phyloP scores from a whole-genome alignment of 1,139 yeast genomes.

The Yamadazyma jaroonii region DNA sequence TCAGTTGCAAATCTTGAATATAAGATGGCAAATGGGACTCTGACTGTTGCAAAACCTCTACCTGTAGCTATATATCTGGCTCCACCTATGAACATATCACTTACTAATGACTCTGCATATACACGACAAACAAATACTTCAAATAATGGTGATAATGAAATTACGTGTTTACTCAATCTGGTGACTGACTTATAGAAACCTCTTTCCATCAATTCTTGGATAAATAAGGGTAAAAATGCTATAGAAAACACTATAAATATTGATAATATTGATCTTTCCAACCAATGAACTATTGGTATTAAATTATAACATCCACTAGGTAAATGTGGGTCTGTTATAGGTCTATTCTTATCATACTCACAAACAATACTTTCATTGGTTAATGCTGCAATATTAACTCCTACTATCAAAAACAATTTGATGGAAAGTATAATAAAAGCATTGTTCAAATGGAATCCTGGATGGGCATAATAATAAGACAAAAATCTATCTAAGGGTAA shows the following conservation, averaged over 20 bases:
- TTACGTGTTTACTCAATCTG: slow-evolving; percentile 45
- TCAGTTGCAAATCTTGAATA: slow-evolving; percentile 48
- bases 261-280: slow-evolving; percentile 46
- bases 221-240: slow-evolving; percentile 48
- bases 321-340: slow-evolving; percentile 44
- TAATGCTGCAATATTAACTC: slow-evolving; percentile 47
- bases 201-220: slow-evolving; percentile 51
- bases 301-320: slow-evolving; percentile 49
- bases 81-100: slow-evolving; percentile 50
- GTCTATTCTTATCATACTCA: slow-evolving; percentile 42
- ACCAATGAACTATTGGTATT: slow-evolving; percentile 50
- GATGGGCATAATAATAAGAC: slow-evolving; percentile 55
- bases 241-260: slow-evolving; percentile 49
- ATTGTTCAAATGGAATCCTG: slow-evolving; percentile 56
- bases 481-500: slow-evolving; percentile 50
- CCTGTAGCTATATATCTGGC: slow-evolving; percentile 28
- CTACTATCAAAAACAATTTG: slow-evolving; percentile 44
- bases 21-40: slow-evolving; percentile 38
- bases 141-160: slow-evolving; percentile 51
- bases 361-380: slow-evolving; percentile 45
- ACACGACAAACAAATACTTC: slow-evolving; percentile 53
- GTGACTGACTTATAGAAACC: slow-evolving; percentile 46
- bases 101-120: slow-evolving; percentile 47
- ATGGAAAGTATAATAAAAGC: slow-evolving; percentile 49
- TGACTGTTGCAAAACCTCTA: slow-evolving; percentile 37